These are phyloP conservation scores for Trichoderma sp. DNA, from an alignment of 2,329 filamentous ascomycete species.

Conservation along the genomic window DNA sequence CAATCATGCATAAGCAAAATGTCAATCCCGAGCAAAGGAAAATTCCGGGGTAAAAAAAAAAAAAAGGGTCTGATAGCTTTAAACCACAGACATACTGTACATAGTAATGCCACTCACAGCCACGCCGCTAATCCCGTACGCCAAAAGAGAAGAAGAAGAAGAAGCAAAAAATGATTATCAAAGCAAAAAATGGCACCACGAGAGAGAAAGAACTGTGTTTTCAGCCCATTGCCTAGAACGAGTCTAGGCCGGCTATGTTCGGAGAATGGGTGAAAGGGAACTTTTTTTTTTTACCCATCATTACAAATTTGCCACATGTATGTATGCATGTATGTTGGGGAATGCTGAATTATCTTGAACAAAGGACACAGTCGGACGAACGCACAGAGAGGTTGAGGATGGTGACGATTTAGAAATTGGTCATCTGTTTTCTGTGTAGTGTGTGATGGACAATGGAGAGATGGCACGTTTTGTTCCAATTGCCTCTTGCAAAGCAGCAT, in stretches of 20 bases:
- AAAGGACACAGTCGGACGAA: too few relatives aligned
- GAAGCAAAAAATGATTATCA: slow-evolving; percentile 2
- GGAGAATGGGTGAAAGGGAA: background rate
- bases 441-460: background rate
- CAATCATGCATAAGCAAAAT: background rate
- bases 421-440: background rate
- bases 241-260: background rate
- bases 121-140: background rate
- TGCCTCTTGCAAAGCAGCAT: background rate
- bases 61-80: background rate
- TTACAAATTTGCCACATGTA: background rate
- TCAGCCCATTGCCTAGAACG: background rate
- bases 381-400: background rate
- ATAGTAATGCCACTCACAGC: background rate
- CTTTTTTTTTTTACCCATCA: background rate
- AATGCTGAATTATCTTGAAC: too few relatives aligned
- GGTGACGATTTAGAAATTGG: background rate
- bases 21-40: background rate
- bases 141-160: too few relatives aligned
- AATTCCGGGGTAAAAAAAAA: background rate
- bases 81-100: background rate
- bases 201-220: background rate
- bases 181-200: background rate
- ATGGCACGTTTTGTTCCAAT: background rate
- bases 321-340: background rate